These are phyloP conservation scores for Fusarium brevicatenulatum DNA, from an alignment of 2,329 filamentous ascomycete genomes.

Conservation along the genomic window DNA sequence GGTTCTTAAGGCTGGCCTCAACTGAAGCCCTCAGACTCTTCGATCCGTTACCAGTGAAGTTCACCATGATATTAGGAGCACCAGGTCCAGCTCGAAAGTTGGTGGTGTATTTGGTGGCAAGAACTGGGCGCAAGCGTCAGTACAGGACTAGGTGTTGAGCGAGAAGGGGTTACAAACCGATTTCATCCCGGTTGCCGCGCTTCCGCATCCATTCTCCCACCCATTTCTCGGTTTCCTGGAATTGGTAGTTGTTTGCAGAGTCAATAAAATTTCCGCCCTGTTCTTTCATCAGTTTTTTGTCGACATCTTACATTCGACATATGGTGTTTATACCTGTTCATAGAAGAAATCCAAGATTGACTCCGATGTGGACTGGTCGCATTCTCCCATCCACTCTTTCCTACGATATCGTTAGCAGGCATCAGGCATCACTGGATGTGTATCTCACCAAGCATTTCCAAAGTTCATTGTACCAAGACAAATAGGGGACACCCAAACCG, in stretches of 20 bases:
- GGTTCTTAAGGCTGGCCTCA: slow-evolving; percentile 65
- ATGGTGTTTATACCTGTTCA: slow-evolving; percentile 55
- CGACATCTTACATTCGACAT: neutral
- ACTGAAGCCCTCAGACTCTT: slow-evolving; percentile 70
- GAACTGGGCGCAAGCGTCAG: slow-evolving; percentile 54
- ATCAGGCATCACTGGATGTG: rapidly evolving
- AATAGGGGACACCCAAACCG: slow-evolving; percentile 73
- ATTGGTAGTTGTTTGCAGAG: slow-evolving; percentile 75
- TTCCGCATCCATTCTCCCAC: slow-evolving; percentile 77
- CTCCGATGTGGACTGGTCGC: slow-evolving; percentile 70
- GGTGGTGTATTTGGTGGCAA: slow-evolving; percentile 76
- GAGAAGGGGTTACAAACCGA: slow-evolving; percentile 55
- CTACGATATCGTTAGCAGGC: slow-evolving; percentile 43
- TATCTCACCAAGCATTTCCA: slow-evolving; percentile 61
- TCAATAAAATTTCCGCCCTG: slow-evolving; percentile 77
- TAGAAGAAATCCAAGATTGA: slow-evolving; percentile 74
- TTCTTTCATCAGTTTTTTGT: slow-evolving; percentile 14
- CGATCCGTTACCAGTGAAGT: slow-evolving; percentile 67
- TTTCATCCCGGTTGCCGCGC: slow-evolving; percentile 71
- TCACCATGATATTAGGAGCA: slow-evolving; percentile 58
- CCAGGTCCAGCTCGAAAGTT: slow-evolving; percentile 60
- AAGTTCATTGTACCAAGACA: slow-evolving; percentile 74
- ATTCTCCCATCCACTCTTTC: slow-evolving; percentile 69
- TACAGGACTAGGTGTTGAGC: neutral
- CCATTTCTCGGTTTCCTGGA: slow-evolving; percentile 70